These are phyloP conservation scores for Colletotrichum echinochloae DNA, from an alignment of 2,329 filamentous ascomycete genomes.

Conservation along the genomic window DNA sequence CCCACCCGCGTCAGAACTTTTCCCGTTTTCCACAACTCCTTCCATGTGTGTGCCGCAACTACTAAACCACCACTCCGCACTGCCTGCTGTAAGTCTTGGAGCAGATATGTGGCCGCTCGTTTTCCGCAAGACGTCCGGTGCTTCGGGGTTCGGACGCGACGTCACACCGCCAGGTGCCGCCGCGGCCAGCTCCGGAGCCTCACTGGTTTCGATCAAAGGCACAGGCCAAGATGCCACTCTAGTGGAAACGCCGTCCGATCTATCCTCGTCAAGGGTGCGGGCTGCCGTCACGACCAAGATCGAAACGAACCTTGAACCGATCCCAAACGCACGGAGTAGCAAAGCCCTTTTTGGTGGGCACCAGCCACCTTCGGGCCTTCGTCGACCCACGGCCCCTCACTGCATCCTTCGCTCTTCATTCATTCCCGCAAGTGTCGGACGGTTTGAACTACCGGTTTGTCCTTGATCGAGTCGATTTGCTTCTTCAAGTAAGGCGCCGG, in stretches of 20 bases:
- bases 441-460: slow-evolving; percentile 8
- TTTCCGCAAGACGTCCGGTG: slow-evolving; percentile 3
- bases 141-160: slow-evolving; percentile 22
- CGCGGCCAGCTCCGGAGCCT: slow-evolving; percentile 19
- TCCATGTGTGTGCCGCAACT: slow-evolving; percentile 8
- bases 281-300: slow-evolving; percentile 33
- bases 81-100: not conserved
- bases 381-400: not conserved
- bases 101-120: not conserved
- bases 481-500: slow-evolving; percentile 20
- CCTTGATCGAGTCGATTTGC: slow-evolving; percentile 8
- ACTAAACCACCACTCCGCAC: not conserved
- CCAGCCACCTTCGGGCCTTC: slow-evolving; percentile 13
- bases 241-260: slow-evolving; percentile 33
- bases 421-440: slow-evolving; percentile 21
- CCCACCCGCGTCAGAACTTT: slow-evolving; percentile 22
- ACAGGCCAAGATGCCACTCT: slow-evolving; percentile 14
- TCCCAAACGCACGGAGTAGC: slow-evolving; percentile 32
- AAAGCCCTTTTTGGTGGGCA: slow-evolving; percentile 19
- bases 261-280: slow-evolving; percentile 30
- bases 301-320: slow-evolving; percentile 37
- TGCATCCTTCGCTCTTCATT: slow-evolving; percentile 9
- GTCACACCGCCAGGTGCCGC: slow-evolving; percentile 31
- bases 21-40: not conserved
- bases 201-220: slow-evolving; percentile 1